Evolutionary conservation across 23 red algal genomes (phyloP), one percentile per base, ranked within the genome.

Genomic region (Gracilariopsis chorda): DNA sequence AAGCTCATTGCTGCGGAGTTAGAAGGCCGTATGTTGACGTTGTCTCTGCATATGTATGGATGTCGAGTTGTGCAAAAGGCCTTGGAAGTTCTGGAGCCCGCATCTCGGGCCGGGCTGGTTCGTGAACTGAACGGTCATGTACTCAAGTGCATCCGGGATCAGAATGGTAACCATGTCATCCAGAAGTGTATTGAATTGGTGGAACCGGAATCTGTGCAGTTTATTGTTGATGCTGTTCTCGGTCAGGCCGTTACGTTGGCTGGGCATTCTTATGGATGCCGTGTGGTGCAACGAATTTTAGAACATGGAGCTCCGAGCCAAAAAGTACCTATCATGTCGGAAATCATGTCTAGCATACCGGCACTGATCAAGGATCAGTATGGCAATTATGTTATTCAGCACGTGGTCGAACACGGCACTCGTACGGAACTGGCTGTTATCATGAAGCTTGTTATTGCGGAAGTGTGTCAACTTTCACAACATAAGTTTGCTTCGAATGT

Each of bases 11-110:
- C 93, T 27, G 74, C 44, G 7, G 89, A 99, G 59, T 78, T 99
- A 36, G 67, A 93, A 45, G 87, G 90, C 2, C 93, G 94, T 32
- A 99, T 99, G 93, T 87, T 99, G 19, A 49, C 84, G 12, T 76
- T 99, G 52, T 96, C 93, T 58, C 64, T 99, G 33, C 97, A 99
- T 58, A 99, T 99, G 97, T 99, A 99, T 69, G 97, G 93, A 29
- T 99, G 97, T 92, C 83, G 97, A n/a, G 97, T 95, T 74, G 97
- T 99, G 28, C 97, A 99, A 83, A 99, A 99, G 70, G 88, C 97
- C 24, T 84, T 99, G 40, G 97, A 99, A 86, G 93, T 99, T 5
- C 79, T 99, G 17, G 69, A 81, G 25, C 34, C 82, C 13, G 67
- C 34, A 3, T 83, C 73, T 8, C 94, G 93, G 19, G 86, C 84